Base-by-base conservation (phyloP, 495 filamentous ascomycete species). In the Mytilinidion resinicola region DNA sequence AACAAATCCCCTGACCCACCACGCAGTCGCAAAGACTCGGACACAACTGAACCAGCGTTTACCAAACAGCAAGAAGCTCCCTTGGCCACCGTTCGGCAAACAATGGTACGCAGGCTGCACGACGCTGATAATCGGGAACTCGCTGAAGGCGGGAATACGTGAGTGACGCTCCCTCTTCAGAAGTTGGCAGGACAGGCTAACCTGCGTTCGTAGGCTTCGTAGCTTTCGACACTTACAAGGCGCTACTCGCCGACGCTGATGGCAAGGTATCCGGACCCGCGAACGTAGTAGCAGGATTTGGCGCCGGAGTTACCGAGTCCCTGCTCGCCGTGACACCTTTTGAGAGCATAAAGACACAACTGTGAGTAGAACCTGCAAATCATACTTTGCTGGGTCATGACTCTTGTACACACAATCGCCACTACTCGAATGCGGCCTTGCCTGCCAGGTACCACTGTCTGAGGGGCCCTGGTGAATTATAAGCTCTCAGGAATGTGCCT, bases 21-120 rank as follows among this genome's bases (percentile, higher is more conserved):
- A 69, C 70, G 20, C 53, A 87, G 87, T 97, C 72, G 93, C 92
- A 56, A 98, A 98, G 74, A 98, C 93, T 46, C 79, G 93, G 55
- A 87, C 88, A 53, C 93, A 98, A 72, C 86, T 98, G 65, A 97
- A 98, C 66, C 86, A 87, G 64, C 82, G 84, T 70, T 76, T 97
- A 66, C 76, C 86, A 25, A 83, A 86, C 55, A 84, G 84, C 43
- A 75, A 91, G 74, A 96, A 93, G 76, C 80, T 96, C n/a, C 90
- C 91, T 46, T 96, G 89, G 87, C 93, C 93, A 35, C 88, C 89
- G 25, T 97, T 97, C 63, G 95, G 95, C 34, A 76, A 71, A 55
- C 91, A 95, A 66, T 98, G 93, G 93, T 98, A 97, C 69, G 93
- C 93, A 37, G 93, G 93, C 37, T 98, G 93, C 75, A 97, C 93